Conservation (phyloP, 73 alveolate genomes). For the Halteria grandinella region DNA sequence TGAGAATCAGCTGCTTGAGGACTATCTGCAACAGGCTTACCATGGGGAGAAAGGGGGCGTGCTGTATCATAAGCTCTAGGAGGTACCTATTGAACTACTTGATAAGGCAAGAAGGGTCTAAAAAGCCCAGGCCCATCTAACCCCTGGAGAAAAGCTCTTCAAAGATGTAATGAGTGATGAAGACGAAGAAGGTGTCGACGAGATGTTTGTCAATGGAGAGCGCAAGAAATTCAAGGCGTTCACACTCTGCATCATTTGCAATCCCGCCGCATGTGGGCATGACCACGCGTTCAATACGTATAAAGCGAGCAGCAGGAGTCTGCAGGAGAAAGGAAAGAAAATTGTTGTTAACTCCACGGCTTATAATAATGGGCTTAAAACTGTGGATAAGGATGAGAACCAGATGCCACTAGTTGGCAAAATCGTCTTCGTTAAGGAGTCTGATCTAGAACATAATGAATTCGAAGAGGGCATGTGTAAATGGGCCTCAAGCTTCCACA, state of each 20-base stretch:
- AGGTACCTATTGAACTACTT: conserved; percentile 56
- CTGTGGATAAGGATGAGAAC: conserved; percentile 12
- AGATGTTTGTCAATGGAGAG: neutral
- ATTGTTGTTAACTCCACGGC: conserved; percentile 28
- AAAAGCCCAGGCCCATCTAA: conserved; percentile 53
- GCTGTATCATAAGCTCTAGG: conserved; percentile 65
- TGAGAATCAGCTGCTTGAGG: conserved; percentile 59
- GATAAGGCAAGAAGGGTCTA: conserved; percentile 38
- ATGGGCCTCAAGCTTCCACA: conserved; percentile 62
- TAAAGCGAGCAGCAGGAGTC: neutral
- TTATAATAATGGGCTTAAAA: conserved; percentile 1
- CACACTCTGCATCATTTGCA: conserved; percentile 40
- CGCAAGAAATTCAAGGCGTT: conserved; percentile 12
- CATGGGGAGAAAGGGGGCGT: conserved; percentile 64
- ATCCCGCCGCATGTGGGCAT: conserved; percentile 37
- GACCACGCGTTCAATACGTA: conserved; percentile 20
- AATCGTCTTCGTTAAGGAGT: conserved; percentile 59
- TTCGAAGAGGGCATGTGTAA: conserved; percentile 52
- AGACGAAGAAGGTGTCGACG: neutral
- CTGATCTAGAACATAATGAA: conserved; percentile 47
- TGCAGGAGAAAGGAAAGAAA: conserved; percentile 14
- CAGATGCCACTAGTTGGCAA: conserved; percentile 48
- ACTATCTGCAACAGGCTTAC: conserved; percentile 54
- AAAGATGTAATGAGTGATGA: conserved; percentile 20
- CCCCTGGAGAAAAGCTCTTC: conserved; percentile 29